Base-by-base conservation (phyloP, 331 rosid genomes). In the Arachis monticola region DNA sequence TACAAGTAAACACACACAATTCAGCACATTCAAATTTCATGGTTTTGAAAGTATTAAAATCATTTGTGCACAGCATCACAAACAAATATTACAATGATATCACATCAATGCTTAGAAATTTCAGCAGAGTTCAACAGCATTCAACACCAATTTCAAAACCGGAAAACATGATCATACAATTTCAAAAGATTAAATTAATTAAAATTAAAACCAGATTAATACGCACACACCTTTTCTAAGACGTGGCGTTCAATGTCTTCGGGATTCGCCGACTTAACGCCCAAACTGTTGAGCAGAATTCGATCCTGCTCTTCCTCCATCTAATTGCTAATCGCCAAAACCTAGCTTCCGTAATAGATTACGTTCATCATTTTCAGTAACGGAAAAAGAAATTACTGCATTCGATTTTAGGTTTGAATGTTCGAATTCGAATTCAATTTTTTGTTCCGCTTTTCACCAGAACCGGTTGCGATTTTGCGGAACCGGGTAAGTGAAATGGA, bases 231-330 rank as follows among this genome's bases (percentile, higher is more conserved):
- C 97, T 81, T 84, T 45, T 88, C 82, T 45, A 94, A 56, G 53
- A 94, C 77, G 81, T 80, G 77, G 63, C 97, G 91, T 77, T 90
- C 97, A 14, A 94, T 87, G 71, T 88, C 97, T 86, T 94, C 96
- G 0, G 97, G 96, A 83, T 87, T 90, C 1, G 89, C 97, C 3
- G 97, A 92, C 71, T 92, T 85, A 2, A 92, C 83, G 44, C 97
- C 99, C 88, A 90, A 84, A 77, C 84, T 83, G 62, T 75, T 60
- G 14, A 94, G 96, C 76, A 90, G 73, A 82, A 82, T 72, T 66
- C 85, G 85, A 75, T 88, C 99, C 73, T 94, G 93, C 67, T 90
- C 99, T 80, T 90, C 93, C 82, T 86, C 99, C 97, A 92, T 92
- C 2, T 76, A 67, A 76, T 56, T 44, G 5, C 5, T 48, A 13